Conservation (phyloP, 2,329 filamentous ascomycete species). For the Penicillium occitanis region DNA sequence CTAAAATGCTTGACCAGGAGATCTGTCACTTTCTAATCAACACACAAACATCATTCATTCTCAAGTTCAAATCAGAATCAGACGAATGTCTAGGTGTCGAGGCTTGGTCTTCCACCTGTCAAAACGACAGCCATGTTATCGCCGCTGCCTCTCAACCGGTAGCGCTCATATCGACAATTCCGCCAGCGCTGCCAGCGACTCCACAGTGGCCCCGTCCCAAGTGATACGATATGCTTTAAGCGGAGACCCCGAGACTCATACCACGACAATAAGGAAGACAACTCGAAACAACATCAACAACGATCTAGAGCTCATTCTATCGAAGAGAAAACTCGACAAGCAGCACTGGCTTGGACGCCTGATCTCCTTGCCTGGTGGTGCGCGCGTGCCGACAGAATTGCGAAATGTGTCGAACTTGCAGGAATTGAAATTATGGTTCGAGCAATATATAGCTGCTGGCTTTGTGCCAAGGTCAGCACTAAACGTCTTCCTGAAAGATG, state of each 20-base stretch:
- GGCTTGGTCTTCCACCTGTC: not conserved
- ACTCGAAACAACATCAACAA: constrained; percentile 19
- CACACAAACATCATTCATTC: not conserved
- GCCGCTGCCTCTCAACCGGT: constrained; percentile 7
- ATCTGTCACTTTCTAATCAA: not conserved
- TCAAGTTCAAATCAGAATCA: not conserved
- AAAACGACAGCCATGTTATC: not conserved
- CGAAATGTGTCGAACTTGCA: constrained; percentile 7
- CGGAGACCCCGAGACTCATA: constrained; percentile 21
- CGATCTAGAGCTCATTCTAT: constrained; percentile 20
- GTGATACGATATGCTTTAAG: constrained; percentile 36
- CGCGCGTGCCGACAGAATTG: constrained; percentile 4
- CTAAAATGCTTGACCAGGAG: not conserved
- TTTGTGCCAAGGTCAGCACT: not conserved
- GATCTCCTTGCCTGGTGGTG: constrained; percentile 6
- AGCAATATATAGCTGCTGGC: constrained; percentile 27
- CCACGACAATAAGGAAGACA: constrained; percentile 18
- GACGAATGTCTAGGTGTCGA: constrained; percentile 10
- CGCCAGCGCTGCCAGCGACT: not conserved
- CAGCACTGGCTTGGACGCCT: not conserved
- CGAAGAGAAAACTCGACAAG: not conserved
- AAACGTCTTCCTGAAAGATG: constrained; percentile 21
- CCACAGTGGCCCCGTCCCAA: constrained; percentile 30
- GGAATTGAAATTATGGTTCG: constrained; percentile 28
- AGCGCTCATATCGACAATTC: not conserved